A percentile compares a stretch with the other conserved stretches of the same genome.
phyloP scores from a whole-genome alignment of 208 protist species.

The Herpetomonas samuelpessoai region DNA sequence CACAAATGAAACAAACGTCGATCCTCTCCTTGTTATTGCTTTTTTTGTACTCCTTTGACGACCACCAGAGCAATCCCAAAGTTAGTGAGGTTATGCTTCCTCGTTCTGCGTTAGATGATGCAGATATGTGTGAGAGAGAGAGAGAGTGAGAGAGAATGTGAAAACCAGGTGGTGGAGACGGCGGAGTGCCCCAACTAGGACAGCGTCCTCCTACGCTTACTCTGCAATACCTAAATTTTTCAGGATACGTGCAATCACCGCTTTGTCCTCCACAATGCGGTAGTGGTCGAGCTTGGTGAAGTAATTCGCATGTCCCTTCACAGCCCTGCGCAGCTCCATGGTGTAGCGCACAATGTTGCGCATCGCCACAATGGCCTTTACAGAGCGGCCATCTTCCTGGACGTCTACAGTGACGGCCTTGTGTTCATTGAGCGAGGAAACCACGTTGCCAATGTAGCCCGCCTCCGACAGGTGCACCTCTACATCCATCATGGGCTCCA shows the following conservation, averaged over 20 bases:
- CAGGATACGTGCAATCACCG: conserved; percentile 68
- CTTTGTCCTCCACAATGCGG: conserved; percentile 71
- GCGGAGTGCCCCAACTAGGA: not conserved
- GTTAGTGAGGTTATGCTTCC: no score
- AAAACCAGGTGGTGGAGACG: not conserved
- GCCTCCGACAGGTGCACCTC: conserved; percentile 82
- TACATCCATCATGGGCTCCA: conserved; percentile 90
- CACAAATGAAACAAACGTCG: not conserved
- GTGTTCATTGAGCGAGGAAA: conserved; percentile 77
- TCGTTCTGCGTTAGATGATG: no score
- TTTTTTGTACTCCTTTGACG: no score
- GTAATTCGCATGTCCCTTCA: conserved; percentile 87
- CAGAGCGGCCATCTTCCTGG: conserved; percentile 74
- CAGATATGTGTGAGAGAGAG: no score
- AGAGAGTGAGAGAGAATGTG: conserved; percentile 4
- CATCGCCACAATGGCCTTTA: conserved; percentile 76
- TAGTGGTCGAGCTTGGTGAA: conserved; percentile 74
- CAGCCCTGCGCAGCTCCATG: conserved; percentile 80
- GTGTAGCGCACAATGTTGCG: conserved; percentile 83
- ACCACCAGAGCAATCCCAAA: no score
- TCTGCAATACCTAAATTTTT: conserved; percentile 76
- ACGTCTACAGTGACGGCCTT: conserved; percentile 77
- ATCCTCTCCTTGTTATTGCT: no score
- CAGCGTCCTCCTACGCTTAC: conserved; percentile 2
- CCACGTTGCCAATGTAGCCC: conserved; percentile 66